Evolutionary conservation across 139 green algal genomes (phyloP).

Genomic region (Chloropicon primus): DNA sequence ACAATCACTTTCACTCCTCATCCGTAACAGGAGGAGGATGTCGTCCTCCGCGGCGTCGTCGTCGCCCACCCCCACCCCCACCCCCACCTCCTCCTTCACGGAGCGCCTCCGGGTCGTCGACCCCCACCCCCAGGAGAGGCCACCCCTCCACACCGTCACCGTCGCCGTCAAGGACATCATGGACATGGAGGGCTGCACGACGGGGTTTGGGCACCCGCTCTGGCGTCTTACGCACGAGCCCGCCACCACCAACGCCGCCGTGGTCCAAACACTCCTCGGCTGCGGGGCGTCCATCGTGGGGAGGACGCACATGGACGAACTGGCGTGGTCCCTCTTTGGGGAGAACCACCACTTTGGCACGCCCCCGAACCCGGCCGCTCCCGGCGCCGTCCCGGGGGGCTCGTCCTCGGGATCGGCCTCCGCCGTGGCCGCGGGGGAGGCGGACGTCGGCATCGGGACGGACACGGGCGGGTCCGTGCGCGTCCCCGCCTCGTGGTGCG

Average conservation of each 20-base stretch:
- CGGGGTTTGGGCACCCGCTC: conserved; percentile 58
- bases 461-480: conserved; percentile 84
- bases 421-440: neutral
- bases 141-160: conserved; percentile 25
- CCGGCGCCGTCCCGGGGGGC: conserved; percentile 66
- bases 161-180: conserved; percentile 51
- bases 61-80: no score
- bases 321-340: conserved; percentile 55
- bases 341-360: conserved; percentile 84
- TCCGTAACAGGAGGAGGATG: no score
- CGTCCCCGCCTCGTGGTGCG: conserved; percentile 74
- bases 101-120: no score
- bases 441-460: conserved; percentile 53
- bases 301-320: conserved; percentile 87
- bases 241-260: conserved; percentile 32
- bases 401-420: conserved; percentile 78
- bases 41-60: no score
- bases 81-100: no score
- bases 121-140: no score
- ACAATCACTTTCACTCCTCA: no score
- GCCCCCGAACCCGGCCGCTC: conserved; percentile 65
- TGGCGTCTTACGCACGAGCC: conserved; percentile 55
- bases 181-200: conserved; percentile 43
- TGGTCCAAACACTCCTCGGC: conserved; percentile 52
- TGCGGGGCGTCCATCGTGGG: conserved; percentile 52